These are phyloP conservation scores for Volutella citrinella DNA, from an alignment of 2,329 filamentous ascomycete genomes.

Conservation along the genomic window DNA sequence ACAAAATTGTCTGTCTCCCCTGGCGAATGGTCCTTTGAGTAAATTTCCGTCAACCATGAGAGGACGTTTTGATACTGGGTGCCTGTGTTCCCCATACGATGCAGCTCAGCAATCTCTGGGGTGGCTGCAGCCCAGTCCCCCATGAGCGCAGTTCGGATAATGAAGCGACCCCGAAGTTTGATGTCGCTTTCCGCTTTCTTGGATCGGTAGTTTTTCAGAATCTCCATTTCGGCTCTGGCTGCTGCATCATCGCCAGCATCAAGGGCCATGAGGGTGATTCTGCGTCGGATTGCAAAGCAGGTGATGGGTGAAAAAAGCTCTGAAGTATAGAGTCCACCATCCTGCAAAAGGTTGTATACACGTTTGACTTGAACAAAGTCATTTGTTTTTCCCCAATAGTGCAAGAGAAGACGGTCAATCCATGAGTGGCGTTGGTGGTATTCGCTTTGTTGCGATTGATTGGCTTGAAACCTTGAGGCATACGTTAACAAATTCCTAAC, in stretches of 20 bases:
- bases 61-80: constrained; percentile 25
- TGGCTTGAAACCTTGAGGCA: constrained; percentile 8
- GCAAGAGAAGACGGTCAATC: constrained; percentile 21
- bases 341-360: constrained; percentile 26
- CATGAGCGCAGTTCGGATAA: constrained; percentile 25
- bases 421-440: constrained; percentile 15
- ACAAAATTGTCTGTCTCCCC: constrained; percentile 29
- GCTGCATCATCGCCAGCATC: constrained; percentile 26
- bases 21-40: constrained; percentile 21
- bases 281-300: constrained; percentile 28
- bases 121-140: constrained; percentile 25
- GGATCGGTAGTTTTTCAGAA: constrained; percentile 18
- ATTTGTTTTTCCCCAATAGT: constrained; percentile 24
- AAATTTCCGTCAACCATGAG: constrained; percentile 32
- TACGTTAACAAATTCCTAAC: constrained; percentile 13
- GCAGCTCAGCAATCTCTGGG: constrained; percentile 20
- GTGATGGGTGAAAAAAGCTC: constrained; percentile 12
- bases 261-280: constrained; percentile 24
- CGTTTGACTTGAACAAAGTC: constrained; percentile 20
- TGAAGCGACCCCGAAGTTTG: constrained; percentile 25
- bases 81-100: constrained; percentile 12
- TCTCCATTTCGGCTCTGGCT: constrained; percentile 22
- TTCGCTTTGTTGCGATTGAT: constrained; percentile 1
- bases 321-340: constrained; percentile 25
- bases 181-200: constrained; percentile 20